phyloP scores from a whole-genome alignment of 192 early-diverging fungal species.

The Lunasporangiospora selenospora region DNA sequence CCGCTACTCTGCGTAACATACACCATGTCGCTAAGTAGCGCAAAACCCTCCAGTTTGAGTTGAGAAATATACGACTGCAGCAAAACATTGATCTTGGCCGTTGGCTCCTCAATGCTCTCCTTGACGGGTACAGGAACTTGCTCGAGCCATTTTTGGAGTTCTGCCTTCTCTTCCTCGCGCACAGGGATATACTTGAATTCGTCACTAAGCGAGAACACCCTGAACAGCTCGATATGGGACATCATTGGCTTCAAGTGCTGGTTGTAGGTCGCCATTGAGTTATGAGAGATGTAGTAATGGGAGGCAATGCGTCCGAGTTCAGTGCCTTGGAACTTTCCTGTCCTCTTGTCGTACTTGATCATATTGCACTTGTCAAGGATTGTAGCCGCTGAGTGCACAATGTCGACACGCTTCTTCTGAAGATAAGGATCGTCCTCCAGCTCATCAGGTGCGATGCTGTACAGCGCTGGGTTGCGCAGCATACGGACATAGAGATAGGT shows the following conservation, averaged over 20 bases:
- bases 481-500: conserved; percentile 97
- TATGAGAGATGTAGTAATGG: conserved; percentile 94
- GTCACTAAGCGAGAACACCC: conserved; percentile 86
- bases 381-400: conserved; percentile 87
- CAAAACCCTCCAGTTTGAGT: conserved; percentile 91
- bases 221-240: conserved; percentile 88
- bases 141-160: conserved; percentile 86
- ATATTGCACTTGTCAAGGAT: conserved; percentile 90
- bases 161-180: conserved; percentile 92
- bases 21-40: conserved; percentile 97
- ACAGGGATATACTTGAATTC: conserved; percentile 97
- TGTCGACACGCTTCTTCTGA: conserved; percentile 85
- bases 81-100: conserved; percentile 93
- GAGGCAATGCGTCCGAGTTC: conserved; percentile 96
- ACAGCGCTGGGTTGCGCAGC: conserved; percentile 88
- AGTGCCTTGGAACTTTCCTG: conserved; percentile 87
- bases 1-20: conserved; percentile 97
- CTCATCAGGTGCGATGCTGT: conserved; percentile 78
- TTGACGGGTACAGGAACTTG: conserved; percentile 97
- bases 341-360: conserved; percentile 94
- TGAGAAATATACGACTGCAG: conserved; percentile 97
- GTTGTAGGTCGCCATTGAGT: conserved; percentile 94
- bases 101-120: conserved; percentile 88
- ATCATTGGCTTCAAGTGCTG: conserved; percentile 92
- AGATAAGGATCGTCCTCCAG: conserved; percentile 80